Evolutionary conservation across 257 asterid species (phyloP).

Genomic region (Solanum boliviense): DNA sequence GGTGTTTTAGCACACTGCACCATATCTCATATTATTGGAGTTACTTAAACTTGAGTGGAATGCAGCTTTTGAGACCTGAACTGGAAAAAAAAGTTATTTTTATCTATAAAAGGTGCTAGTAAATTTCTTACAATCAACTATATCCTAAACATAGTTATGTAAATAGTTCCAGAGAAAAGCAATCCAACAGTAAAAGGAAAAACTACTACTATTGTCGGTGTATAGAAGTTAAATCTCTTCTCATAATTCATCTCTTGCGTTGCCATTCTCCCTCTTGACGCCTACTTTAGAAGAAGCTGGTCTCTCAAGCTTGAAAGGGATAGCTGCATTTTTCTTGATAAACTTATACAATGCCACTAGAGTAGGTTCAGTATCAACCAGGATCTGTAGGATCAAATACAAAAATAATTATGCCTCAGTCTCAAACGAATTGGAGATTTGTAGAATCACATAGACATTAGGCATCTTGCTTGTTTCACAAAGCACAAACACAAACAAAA

Average conservation of each 20-base stretch:
- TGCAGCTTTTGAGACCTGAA: background rate
- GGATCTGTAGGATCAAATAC: slow-evolving; percentile 30
- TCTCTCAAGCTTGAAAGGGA: slow-evolving; percentile 75
- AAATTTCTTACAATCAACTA: background rate
- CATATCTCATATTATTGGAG: background rate
- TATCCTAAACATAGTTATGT: background rate
- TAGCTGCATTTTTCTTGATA: slow-evolving; percentile 65
- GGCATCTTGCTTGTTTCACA: background rate
- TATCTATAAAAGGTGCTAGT: background rate
- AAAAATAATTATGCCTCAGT: background rate
- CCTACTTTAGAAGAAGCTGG: slow-evolving; percentile 29
- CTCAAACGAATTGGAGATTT: background rate
- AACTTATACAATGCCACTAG: slow-evolving; percentile 74
- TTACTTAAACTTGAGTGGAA: background rate
- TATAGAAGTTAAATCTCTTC: background rate
- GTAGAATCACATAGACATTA: background rate
- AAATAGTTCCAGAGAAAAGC: background rate
- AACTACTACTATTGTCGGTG: background rate
- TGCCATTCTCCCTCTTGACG: slow-evolving; percentile 14
- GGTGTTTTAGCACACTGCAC: background rate
- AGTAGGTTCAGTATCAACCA: slow-evolving; percentile 64
- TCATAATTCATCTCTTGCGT: slow-evolving; percentile 70
- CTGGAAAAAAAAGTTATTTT: background rate
- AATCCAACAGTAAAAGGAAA: background rate
- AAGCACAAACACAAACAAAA: background rate